These are phyloP conservation scores for Rugosomyces carneus DNA, from an alignment of 1,284 basidiomycete genomes.

Conservation along the genomic window DNA sequence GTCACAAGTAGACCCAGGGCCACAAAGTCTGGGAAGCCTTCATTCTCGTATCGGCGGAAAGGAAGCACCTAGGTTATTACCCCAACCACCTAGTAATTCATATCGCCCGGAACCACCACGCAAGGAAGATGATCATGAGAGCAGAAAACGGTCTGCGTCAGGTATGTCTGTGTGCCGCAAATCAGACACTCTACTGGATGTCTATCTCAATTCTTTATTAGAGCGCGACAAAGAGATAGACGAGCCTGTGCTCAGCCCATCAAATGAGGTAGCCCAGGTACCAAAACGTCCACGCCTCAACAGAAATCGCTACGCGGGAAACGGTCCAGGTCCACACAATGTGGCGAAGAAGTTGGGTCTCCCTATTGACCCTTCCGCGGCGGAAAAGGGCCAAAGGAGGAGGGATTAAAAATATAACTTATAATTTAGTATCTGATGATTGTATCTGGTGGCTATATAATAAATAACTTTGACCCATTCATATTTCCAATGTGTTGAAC, in stretches of 20 bases:
- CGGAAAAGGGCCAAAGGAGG: conserved; percentile 48
- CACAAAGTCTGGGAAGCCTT: conserved; percentile 38
- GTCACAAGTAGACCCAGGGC: conserved; percentile 20
- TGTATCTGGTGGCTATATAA: conserved; percentile 7
- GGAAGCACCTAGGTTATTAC: conserved; percentile 35
- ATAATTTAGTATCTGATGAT: conserved; percentile 6
- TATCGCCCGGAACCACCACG: conserved; percentile 36
- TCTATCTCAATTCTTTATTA: conserved; percentile 16
- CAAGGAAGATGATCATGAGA: conserved; percentile 60
- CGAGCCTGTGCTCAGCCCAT: conserved; percentile 23
- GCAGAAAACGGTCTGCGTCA: conserved; percentile 59
- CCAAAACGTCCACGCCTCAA: conserved; percentile 43
- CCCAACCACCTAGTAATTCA: conserved; percentile 33
- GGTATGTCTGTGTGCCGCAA: conserved; percentile 37
- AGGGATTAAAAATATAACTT: conserved; percentile 30
- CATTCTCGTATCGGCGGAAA: conserved; percentile 64
- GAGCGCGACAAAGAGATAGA: conserved; percentile 46
- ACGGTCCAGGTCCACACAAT: conserved; percentile 25
- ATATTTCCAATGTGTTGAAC: background rate
- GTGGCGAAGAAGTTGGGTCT: conserved; percentile 48
- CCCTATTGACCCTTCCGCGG: conserved; percentile 53
- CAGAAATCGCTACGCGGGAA: conserved; percentile 28
- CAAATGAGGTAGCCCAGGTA: conserved; percentile 25
- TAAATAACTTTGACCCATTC: conserved; percentile 9
- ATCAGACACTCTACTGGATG: conserved; percentile 4